Conservation (phyloP, 2,329 filamentous ascomycete species). For the Phaeosphaeria sp. region DNA sequence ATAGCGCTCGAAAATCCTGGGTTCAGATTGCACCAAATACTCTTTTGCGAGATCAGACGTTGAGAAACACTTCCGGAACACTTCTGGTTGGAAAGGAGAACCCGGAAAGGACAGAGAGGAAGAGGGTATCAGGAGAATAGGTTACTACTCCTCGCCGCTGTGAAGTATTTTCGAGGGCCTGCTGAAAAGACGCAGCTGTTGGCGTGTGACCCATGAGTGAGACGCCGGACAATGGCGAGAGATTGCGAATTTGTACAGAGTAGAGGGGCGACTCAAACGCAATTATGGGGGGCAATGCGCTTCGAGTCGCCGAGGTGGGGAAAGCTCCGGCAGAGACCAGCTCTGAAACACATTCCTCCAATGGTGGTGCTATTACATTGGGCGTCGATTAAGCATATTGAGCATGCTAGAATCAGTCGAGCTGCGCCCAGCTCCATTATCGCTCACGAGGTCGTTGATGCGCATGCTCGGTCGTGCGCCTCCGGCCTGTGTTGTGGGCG, state of each 20-base stretch:
- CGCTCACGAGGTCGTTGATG: slow-evolving; percentile 51
- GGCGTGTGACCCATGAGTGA: slow-evolving; percentile 9
- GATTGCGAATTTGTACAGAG: slow-evolving; percentile 29
- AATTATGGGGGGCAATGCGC: slow-evolving; percentile 3
- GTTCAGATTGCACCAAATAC: background rate
- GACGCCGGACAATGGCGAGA: slow-evolving; percentile 10
- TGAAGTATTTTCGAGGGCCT: slow-evolving; percentile 24
- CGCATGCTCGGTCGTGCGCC: slow-evolving; percentile 49
- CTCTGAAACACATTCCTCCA: slow-evolving; percentile 27
- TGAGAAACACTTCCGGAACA: background rate
- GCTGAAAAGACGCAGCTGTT: slow-evolving; percentile 30
- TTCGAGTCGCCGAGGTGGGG: slow-evolving; percentile 14
- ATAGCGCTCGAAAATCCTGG: background rate
- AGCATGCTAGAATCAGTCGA: slow-evolving; percentile 53
- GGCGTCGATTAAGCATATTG: slow-evolving; percentile 50
- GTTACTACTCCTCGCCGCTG: slow-evolving; percentile 29
- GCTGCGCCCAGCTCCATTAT: slow-evolving; percentile 46
- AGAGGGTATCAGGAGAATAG: slow-evolving; percentile 20
- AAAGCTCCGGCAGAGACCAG: slow-evolving; percentile 38
- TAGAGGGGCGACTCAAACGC: slow-evolving; percentile 16
- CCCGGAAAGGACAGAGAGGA: slow-evolving; percentile 18
- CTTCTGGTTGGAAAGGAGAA: slow-evolving; percentile 1
- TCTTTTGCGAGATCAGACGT: background rate
- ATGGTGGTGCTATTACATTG: slow-evolving; percentile 33
- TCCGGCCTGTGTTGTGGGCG: slow-evolving; percentile 38